phyloP scores from a whole-genome alignment of 2,329 filamentous ascomycete species.

The Colletotrichum sp. region DNA sequence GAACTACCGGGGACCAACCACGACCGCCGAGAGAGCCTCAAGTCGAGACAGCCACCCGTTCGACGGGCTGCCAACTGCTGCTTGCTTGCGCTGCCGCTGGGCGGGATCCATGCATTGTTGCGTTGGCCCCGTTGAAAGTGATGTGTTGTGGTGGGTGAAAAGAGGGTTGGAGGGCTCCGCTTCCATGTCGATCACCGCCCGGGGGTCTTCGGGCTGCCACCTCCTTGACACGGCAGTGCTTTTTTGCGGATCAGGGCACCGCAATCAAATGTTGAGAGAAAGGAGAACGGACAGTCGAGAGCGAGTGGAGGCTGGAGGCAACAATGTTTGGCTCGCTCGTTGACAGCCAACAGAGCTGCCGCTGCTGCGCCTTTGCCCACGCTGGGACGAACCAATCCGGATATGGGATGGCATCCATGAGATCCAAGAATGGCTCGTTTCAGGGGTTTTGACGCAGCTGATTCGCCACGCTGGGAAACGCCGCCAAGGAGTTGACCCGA shows the following conservation, averaged over 20 bases:
- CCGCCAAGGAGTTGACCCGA: conserved; percentile 8
- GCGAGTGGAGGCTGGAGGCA: conserved; percentile 3
- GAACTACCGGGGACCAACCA: conserved; percentile 8
- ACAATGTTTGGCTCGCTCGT: background rate
- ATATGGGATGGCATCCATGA: background rate
- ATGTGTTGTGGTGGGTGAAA: background rate
- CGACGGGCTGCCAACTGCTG: background rate
- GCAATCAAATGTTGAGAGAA: background rate
- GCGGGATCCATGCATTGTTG: background rate
- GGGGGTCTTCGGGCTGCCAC: background rate
- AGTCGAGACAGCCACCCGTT: background rate
- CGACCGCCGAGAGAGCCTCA: background rate
- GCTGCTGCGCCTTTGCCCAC: background rate
- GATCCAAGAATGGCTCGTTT: background rate
- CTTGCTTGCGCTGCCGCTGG: background rate
- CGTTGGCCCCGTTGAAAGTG: background rate
- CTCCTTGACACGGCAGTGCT: conserved; percentile 10
- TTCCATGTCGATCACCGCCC: background rate
- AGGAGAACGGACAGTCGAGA: background rate
- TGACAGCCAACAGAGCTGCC: background rate
- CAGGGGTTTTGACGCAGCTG: conserved; percentile 1
- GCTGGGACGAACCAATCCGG: background rate
- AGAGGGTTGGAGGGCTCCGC: background rate
- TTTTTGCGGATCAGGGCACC: background rate
- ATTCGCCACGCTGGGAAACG: conserved; percentile 2